Base-by-base conservation (phyloP, 768 basidiomycete genomes). In the Lactarius deliciosus region DNA sequence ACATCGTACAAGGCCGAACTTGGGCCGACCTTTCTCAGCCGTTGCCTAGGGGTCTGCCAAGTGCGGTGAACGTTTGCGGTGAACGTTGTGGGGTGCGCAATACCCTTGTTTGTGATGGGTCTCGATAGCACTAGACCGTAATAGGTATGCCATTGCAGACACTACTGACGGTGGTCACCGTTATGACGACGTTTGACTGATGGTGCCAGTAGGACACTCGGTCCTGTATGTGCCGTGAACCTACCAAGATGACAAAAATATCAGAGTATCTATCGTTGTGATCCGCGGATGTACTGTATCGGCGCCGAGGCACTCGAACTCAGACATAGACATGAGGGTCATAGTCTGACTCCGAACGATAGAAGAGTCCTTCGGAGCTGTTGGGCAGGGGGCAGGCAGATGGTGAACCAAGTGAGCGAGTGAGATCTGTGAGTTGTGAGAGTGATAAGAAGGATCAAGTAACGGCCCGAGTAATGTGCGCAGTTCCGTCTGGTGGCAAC, bases 401-500 rank as follows among this genome's bases (percentile, higher is more conserved):
- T 53, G 15, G 50, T 28, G 25, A 25, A 25, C 47, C 11, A 25
- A 25, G 41, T 10, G 45, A 9, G n/a, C n/a, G 11, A 13, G 45
- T 13, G 50, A 25, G 22, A 15, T 11, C 11, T 53, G 40, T 41
- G 50, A 53, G 22, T 5, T 47, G 5, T 40, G 40, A 40, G 40
- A 16, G 15, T 53, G 50, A 25, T 53, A 53, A 53, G 50, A 53
- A 53, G 50, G 50, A 13, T 13, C 22, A n/a, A 20, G 20, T 5
- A 20, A 57, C 56, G 56, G 63, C 22, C 50, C 50, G 50, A 15
- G 50, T 28, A 15, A 2, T 18, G 38, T 25, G 54, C 55, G 62
- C 63, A 64, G 62, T 63, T 64, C 34, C 56, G 18, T 36, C n/a
- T 57, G 47, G 58, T 63, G 57, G 40, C 66, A 67, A 63, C 60